phyloP scores from a whole-genome alignment of 495 filamentous ascomycete genomes.

The Xanthoparmelia taractica region DNA sequence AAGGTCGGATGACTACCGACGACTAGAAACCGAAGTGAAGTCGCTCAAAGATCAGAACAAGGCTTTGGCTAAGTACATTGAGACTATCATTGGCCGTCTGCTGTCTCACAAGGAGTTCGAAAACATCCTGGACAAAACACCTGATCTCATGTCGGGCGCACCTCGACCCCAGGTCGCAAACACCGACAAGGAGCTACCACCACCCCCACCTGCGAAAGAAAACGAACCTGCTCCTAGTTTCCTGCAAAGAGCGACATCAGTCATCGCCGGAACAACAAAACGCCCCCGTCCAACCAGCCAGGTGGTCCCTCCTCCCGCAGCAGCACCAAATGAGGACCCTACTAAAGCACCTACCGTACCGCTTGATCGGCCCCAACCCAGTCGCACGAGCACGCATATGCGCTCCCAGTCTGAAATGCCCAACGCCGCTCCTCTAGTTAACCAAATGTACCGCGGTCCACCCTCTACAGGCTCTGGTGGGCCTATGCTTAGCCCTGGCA shows the following conservation, averaged over 20 bases:
- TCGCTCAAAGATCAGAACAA: slow-evolving; percentile 91
- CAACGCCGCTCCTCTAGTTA: slow-evolving; percentile 59
- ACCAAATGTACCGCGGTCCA: slow-evolving; percentile 71
- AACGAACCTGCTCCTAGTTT: slow-evolving; percentile 42
- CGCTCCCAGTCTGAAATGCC: slow-evolving; percentile 63
- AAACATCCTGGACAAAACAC: slow-evolving; percentile 73
- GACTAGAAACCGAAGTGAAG: slow-evolving; percentile 71
- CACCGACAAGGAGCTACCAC: slow-evolving; percentile 78
- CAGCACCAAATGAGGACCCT: slow-evolving; percentile 55
- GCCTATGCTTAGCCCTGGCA: slow-evolving; percentile 43
- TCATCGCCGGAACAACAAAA: slow-evolving; percentile 39
- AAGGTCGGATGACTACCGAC: slow-evolving; percentile 51
- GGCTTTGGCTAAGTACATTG: slow-evolving; percentile 91
- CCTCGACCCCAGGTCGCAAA: slow-evolving; percentile 33
- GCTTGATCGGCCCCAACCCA: slow-evolving; percentile 56
- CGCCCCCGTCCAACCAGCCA: slow-evolving; percentile 50
- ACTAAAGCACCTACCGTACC: slow-evolving; percentile 80
- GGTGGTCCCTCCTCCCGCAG: slow-evolving; percentile 37
- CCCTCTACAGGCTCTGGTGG: slow-evolving; percentile 49
- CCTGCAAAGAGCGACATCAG: slow-evolving; percentile 74
- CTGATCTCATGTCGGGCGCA: slow-evolving; percentile 45
- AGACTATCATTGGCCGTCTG: slow-evolving; percentile 92
- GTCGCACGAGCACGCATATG: slow-evolving; percentile 47
- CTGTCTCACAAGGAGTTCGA: slow-evolving; percentile 93
- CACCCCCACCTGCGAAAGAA: slow-evolving; percentile 60